Percentiles rank a stretch among this genome's conserved stretches.
These are phyloP conservation scores for Thielaviopsis euricoi DNA, from an alignment of 2,329 filamentous ascomycete genomes.

Conservation along the genomic window DNA sequence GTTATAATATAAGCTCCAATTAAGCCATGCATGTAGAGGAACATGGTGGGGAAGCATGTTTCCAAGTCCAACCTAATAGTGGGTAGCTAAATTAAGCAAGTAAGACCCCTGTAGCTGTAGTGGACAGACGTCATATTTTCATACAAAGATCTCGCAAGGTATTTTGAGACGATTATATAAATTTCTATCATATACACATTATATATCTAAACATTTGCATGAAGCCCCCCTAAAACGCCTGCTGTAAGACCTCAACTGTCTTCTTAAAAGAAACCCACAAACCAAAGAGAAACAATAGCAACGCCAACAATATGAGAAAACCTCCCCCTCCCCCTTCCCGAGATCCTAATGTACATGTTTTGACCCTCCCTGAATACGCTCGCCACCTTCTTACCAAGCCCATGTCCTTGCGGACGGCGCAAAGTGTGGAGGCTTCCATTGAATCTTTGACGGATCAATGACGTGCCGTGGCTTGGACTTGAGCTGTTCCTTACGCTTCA, in stretches of 20 bases:
- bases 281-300: not conserved
- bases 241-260: not conserved
- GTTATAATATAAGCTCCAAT: too few relatives aligned
- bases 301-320: not conserved
- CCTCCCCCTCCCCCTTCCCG: too few relatives aligned
- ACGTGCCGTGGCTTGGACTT: conserved; percentile 59
- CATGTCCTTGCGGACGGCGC: conserved; percentile 79
- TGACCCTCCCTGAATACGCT: not conserved
- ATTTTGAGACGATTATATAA: too few relatives aligned
- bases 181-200: not conserved
- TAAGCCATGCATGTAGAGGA: too few relatives aligned
- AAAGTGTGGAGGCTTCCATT: conserved; percentile 95
- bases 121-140: too few relatives aligned
- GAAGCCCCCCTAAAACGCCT: not conserved
- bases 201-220: not conserved
- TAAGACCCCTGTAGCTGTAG: too few relatives aligned
- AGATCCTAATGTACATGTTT: not conserved
- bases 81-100: too few relatives aligned
- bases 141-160: too few relatives aligned
- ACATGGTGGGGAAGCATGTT: too few relatives aligned
- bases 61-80: too few relatives aligned
- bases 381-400: conserved; percentile 58
- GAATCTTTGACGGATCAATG: conserved; percentile 63
- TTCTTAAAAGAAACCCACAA: not conserved
- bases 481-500: conserved; percentile 64